These are phyloP conservation scores for Cynara cardunculus DNA, from an alignment of 129 eudicot genomes.

Conservation along the genomic window DNA sequence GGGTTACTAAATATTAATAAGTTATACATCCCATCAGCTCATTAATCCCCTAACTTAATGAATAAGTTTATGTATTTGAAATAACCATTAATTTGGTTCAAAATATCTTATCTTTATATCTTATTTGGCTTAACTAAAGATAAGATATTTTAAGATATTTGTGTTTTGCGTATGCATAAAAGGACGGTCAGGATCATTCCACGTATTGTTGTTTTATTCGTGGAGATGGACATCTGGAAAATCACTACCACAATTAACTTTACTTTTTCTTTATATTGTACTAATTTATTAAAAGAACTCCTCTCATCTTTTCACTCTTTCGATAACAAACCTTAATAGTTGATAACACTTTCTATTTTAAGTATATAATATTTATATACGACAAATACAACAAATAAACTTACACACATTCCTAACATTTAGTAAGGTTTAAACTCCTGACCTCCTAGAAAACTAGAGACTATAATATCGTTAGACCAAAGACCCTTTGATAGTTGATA, in stretches of 20 bases:
- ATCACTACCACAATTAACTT: neutral
- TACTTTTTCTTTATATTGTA: neutral
- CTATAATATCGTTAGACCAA: no score
- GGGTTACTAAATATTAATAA: no score
- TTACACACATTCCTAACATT: no score
- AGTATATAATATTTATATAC: no score
- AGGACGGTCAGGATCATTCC: neutral
- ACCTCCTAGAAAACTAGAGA: no score
- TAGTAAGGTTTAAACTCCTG: no score
- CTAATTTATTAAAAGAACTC: neutral
- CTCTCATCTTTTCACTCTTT: neutral
- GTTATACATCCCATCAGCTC: no score
- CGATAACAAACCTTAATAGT: neutral
- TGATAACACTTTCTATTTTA: no score
- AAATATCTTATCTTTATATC: conserved; percentile 12
- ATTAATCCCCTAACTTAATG: no score
- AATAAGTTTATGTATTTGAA: neutral
- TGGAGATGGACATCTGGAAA: neutral
- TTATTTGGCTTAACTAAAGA: neutral
- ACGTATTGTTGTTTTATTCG: neutral
- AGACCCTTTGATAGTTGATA: neutral
- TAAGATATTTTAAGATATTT: conserved; percentile 8
- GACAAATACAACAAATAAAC: no score
- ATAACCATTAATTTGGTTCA: neutral
- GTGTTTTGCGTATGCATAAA: neutral